phyloP scores from a whole-genome alignment of 2,329 filamentous ascomycete genomes.

The Sclerotinia spermophila region DNA sequence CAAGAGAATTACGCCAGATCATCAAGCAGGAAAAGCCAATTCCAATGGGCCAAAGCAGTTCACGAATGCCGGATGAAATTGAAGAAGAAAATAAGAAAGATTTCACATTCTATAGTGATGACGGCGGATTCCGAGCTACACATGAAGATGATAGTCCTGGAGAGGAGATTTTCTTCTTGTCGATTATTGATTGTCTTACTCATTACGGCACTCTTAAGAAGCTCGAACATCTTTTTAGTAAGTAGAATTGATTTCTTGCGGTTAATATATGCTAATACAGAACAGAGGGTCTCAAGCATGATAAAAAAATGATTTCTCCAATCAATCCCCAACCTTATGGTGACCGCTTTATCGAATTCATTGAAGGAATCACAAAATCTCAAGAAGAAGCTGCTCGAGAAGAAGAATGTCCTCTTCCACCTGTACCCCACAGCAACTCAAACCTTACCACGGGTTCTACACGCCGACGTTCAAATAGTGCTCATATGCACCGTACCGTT shows the following conservation, averaged over 20 bases:
- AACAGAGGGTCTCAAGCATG: slow-evolving; percentile 70
- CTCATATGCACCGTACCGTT: slow-evolving; percentile 26
- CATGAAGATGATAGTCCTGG: slow-evolving; percentile 82
- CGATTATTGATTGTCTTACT: slow-evolving; percentile 96
- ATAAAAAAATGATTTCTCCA: slow-evolving; percentile 85
- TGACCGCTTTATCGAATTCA: slow-evolving; percentile 89
- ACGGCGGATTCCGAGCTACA: slow-evolving; percentile 88
- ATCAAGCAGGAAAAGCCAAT: slow-evolving; percentile 90
- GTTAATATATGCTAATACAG: slow-evolving; percentile 24
- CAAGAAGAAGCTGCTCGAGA: slow-evolving; percentile 78
- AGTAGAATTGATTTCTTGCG: slow-evolving; percentile 13
- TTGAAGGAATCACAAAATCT: slow-evolving; percentile 86
- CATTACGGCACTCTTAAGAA: slow-evolving; percentile 95
- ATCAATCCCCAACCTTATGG: slow-evolving; percentile 88
- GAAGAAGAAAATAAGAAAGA: slow-evolving; percentile 67
- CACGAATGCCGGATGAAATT: slow-evolving; percentile 87
- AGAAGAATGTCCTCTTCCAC: slow-evolving; percentile 24
- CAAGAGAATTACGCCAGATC: slow-evolving; percentile 83
- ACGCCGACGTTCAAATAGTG: slow-evolving; percentile 28
- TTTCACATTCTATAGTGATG: slow-evolving; percentile 88
- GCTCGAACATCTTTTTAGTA: slow-evolving; percentile 87
- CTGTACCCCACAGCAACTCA: slow-evolving; percentile 30
- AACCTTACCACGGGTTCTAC: slow-evolving; percentile 29
- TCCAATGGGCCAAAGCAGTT: slow-evolving; percentile 79
- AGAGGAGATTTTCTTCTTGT: slow-evolving; percentile 95